A percentile compares a stretch with the other conserved stretches of the same genome.
phyloP scores from a whole-genome alignment of 495 filamentous ascomycete species.

The Filosporella fistucella region DNA sequence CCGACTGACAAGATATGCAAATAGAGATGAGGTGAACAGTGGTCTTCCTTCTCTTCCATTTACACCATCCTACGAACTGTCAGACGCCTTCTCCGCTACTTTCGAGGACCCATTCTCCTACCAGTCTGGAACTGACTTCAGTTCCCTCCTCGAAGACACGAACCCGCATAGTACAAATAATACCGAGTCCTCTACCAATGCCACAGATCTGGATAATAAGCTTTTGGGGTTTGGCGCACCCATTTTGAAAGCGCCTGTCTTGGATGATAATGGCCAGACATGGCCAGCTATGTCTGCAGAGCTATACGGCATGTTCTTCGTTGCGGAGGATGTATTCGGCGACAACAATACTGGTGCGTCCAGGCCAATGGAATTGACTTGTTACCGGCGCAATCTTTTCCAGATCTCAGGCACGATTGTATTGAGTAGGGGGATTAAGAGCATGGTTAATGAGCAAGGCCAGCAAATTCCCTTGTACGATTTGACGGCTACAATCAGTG shows the following conservation, averaged over 20 bases:
- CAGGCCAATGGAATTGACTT: constrained; percentile 79
- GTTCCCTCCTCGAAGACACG: constrained; percentile 26
- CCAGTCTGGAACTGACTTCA: constrained; percentile 40
- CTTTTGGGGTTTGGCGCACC: constrained; percentile 74
- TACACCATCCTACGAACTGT: constrained; percentile 46
- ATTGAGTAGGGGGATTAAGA: constrained; percentile 64
- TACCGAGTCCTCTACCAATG: constrained; percentile 22
- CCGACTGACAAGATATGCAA: constrained; percentile 3
- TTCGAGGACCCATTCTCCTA: constrained; percentile 69
- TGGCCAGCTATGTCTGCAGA: constrained; percentile 70
- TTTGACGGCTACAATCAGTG: constrained; percentile 75
- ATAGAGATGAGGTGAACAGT: constrained; percentile 36
- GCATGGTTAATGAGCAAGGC: constrained; percentile 73
- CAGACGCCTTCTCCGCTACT: constrained; percentile 50
- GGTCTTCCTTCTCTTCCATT: constrained; percentile 43
- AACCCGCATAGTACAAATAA: constrained; percentile 20
- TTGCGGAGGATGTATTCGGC: constrained; percentile 67
- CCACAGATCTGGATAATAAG: constrained; percentile 67
- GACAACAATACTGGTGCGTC: constrained; percentile 34
- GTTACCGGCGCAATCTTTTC: constrained; percentile 87
- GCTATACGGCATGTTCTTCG: constrained; percentile 92
- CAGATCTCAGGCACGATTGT: constrained; percentile 83
- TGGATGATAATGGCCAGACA: constrained; percentile 50
- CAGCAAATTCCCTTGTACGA: constrained; percentile 69
- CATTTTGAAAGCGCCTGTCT: constrained; percentile 60